Evolutionary conservation across 176 grass and related monocot species (phyloP), one percentile per base, ranked within the genome.

Genomic region (Cenchrus purpureus): DNA sequence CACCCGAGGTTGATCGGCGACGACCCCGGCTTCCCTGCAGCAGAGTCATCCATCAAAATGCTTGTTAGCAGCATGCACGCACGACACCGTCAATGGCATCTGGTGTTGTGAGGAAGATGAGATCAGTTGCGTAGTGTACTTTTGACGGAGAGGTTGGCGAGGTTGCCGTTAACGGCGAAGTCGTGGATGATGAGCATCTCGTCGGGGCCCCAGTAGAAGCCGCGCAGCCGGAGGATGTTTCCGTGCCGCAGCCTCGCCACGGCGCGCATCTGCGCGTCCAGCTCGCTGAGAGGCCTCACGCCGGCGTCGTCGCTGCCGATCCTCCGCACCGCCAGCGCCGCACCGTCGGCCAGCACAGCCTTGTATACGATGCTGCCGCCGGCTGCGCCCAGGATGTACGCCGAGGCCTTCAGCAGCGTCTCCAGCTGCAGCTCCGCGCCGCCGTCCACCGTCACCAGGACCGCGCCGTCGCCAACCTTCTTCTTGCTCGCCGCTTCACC

Each of bases 131-230:
- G 54, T 84, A 13, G 4, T 12, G 49, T 90, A 95, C 96, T 92
- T 52, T 80, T 90, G 56, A 94, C 11, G 68, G 88, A 90, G 89
- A 92, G 66, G 85, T 94, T 98, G 60, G 85, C 75, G 79, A 98
- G 93, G 90, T 81, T 95, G 85, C 95, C 95, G 54, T 98, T 98
- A 55, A 77, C 63, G 19, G 93, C 95, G 51, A 88, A 95, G 60
- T 98, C 95, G 71, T 93, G 92, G 89, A 98, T 98, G 82, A 98
- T 78, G 40, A 98, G 91, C 89, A 93, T 90, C 91, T 98, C 95
- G 42, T 98, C 92, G 13, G 92, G 78, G 2, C 91, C 95, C 95
- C 95, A 98, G 79, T 93, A 98, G 87, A 93, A 98, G 4, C 89
- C 95, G 11, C 91, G 91, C 31, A 98, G 77, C n/a, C 82, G 90